phyloP scores from a whole-genome alignment of 1,284 basidiomycete genomes.

The Limonomyces culmigenus region DNA sequence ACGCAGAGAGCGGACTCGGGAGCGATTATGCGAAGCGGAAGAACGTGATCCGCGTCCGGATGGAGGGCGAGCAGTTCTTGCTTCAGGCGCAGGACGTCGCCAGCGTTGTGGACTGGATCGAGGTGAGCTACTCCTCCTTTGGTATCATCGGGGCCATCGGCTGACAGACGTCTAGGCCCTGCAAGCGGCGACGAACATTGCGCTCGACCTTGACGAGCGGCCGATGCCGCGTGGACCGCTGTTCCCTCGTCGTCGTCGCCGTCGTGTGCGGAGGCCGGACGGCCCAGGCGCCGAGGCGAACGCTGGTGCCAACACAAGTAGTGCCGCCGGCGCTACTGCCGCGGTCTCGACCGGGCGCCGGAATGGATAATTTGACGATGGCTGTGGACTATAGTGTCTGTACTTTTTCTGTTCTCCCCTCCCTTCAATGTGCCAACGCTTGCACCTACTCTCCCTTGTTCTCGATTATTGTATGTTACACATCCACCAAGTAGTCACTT shows the following conservation, averaged over 20 bases:
- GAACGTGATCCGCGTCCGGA: constrained; percentile 86
- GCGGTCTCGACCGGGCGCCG: no score
- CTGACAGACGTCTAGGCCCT: constrained; percentile 36
- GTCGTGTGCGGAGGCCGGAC: no score
- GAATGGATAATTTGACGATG: no score
- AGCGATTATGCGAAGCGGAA: constrained; percentile 91
- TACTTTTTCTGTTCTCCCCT: no score
- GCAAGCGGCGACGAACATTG: constrained; percentile 87
- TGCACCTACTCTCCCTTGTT: no score
- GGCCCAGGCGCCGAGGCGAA: no score
- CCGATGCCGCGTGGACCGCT: constrained; percentile 77
- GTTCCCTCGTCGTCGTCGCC: constrained; percentile 26
- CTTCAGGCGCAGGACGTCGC: constrained; percentile 79
- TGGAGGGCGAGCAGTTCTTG: constrained; percentile 94
- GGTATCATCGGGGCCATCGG: constrained; percentile 4
- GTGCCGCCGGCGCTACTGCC: no score
- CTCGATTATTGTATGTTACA: no score
- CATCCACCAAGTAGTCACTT: no score
- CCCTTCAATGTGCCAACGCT: no score
- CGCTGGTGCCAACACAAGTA: no score
- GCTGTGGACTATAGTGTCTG: no score
- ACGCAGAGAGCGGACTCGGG: constrained; percentile 85
- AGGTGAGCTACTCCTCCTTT: constrained; percentile 33
- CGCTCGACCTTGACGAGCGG: constrained; percentile 81
- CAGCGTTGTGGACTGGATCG: constrained; percentile 90